phyloP scores from a whole-genome alignment of 305 asterid genomes.

The Plantago coronopus region DNA sequence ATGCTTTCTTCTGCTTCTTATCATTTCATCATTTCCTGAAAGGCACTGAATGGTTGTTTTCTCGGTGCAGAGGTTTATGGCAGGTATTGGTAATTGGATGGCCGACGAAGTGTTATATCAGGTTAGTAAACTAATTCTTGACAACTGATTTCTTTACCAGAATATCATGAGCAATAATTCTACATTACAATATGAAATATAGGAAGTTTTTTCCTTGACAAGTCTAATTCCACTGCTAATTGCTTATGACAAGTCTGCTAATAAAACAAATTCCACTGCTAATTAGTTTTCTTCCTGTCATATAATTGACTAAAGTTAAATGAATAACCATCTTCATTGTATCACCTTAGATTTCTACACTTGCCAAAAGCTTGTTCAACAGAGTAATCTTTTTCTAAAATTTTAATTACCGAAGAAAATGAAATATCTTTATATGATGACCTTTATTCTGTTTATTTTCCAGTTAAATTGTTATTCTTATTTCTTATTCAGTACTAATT shows the following conservation, averaged over 20 bases:
- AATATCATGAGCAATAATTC: neutral
- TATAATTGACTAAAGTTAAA: too few relatives aligned
- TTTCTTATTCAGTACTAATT: neutral
- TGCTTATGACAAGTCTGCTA: too few relatives aligned
- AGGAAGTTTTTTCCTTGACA: neutral
- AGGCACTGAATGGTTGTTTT: constrained; percentile 17
- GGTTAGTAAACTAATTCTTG: constrained; percentile 43
- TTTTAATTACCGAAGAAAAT: too few relatives aligned
- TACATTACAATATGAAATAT: neutral
- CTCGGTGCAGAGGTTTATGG: constrained; percentile 70
- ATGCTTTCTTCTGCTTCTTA: constrained; percentile 4
- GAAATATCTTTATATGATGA: too few relatives aligned
- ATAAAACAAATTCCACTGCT: too few relatives aligned
- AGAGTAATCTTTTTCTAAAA: too few relatives aligned
- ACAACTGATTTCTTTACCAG: constrained; percentile 8
- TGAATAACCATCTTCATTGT: too few relatives aligned
- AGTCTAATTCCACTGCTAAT: too few relatives aligned
- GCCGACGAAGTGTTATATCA: constrained; percentile 97
- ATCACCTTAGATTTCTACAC: too few relatives aligned
- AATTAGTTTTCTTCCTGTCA: too few relatives aligned
- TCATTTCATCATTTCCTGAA: constrained; percentile 20
- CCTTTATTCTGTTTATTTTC: too few relatives aligned
- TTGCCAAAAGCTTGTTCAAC: too few relatives aligned
- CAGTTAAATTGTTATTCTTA: neutral
- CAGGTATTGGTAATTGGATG: constrained; percentile 99